Evolutionary conservation across 106 monocot genomes (phyloP).

Genomic region (Narthecium ossifragum): DNA sequence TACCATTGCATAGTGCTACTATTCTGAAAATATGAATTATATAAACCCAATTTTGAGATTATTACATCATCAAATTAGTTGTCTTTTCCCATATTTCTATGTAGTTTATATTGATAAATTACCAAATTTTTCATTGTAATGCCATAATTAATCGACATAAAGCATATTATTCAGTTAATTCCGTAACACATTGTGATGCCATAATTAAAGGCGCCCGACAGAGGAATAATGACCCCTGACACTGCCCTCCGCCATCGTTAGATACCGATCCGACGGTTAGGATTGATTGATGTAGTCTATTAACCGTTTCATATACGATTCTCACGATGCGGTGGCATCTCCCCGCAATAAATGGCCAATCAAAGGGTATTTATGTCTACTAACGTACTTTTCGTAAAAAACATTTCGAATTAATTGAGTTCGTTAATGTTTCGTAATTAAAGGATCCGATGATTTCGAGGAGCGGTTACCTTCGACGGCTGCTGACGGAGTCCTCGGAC

Average conservation of each 20-base stretch:
- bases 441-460: conserved; percentile 50
- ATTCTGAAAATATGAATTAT: not conserved
- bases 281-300: not conserved
- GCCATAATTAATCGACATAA: no score
- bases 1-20: no score
- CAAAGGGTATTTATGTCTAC: conserved; percentile 1
- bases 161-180: not conserved
- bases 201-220: no score
- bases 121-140: not conserved
- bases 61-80: not conserved
- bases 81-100: not conserved
- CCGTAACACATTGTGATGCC: no score
- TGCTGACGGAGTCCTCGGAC: conserved; percentile 30
- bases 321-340: not conserved
- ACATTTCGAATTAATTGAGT: not conserved
- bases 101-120: not conserved
- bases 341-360: not conserved
- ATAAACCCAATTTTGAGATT: not conserved
- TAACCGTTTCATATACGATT: not conserved
- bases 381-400: not conserved
- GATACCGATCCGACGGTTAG: no score
- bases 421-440: no score
- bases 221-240: no score
- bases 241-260: no score
- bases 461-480: conserved; percentile 63